These are phyloP conservation scores for Mycena pura DNA, from an alignment of 768 basidiomycete genomes.

Conservation along the genomic window DNA sequence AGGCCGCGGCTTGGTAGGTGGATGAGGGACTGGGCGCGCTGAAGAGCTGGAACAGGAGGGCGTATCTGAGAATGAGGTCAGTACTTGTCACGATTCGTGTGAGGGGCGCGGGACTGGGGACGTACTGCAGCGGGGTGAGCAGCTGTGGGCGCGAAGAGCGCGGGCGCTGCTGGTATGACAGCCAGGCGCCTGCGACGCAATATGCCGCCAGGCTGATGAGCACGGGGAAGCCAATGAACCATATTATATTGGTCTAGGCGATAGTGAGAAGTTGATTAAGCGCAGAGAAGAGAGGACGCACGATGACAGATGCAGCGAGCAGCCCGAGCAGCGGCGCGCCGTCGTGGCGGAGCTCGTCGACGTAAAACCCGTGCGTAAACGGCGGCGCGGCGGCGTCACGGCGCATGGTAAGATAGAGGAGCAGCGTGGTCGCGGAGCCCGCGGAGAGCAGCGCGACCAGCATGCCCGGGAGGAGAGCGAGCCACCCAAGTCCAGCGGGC, in stretches of 20 bases:
- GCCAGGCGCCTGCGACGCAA: slow-evolving; percentile 21
- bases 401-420: slow-evolving; percentile 5
- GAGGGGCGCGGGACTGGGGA: not conserved
- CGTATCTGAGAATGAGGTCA: slow-evolving; percentile 10
- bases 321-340: slow-evolving; percentile 13
- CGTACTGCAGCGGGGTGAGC: slow-evolving; percentile 22
- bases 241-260: slow-evolving; percentile 22
- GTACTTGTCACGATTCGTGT: no score
- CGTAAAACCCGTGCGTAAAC: slow-evolving; percentile 13
- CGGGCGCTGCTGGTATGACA: slow-evolving; percentile 21
- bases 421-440: slow-evolving; percentile 6
- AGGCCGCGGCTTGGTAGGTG: slow-evolving; percentile 2
- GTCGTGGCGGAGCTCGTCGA: slow-evolving; percentile 8
- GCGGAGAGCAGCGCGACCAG: slow-evolving; percentile 17
- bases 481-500: slow-evolving; percentile 14
- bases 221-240: slow-evolving; percentile 17
- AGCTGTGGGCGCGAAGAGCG: slow-evolving; percentile 11
- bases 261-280: not conserved
- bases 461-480: slow-evolving; percentile 21
- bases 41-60: slow-evolving; percentile 22
- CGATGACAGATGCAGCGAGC: slow-evolving; percentile 14
- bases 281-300: slow-evolving; percentile 2
- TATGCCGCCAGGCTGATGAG: slow-evolving; percentile 21
- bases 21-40: slow-evolving; percentile 11
- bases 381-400: not conserved